phyloP scores from a whole-genome alignment of 148 eudicot species.

The Drosera capensis region DNA sequence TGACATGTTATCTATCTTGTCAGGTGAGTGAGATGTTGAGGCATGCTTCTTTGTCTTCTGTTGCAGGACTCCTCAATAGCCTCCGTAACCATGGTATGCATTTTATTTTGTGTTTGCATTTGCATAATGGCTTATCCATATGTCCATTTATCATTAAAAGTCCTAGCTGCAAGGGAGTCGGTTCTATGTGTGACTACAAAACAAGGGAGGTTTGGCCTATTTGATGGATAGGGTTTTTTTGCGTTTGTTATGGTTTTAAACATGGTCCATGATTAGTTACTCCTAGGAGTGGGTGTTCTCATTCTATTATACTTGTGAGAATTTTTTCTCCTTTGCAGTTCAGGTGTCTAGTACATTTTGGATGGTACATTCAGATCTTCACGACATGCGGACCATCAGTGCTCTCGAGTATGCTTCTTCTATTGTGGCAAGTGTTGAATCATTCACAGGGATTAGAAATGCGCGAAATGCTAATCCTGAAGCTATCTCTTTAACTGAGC shows the following conservation, averaged over 20 bases:
- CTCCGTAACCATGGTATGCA: not conserved
- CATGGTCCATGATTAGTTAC: too few relatives aligned
- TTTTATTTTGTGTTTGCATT: not conserved
- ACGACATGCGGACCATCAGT: constrained; percentile 35
- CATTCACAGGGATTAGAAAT: constrained; percentile 14
- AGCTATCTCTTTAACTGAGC: constrained; percentile 34
- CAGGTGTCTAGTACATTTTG: constrained; percentile 69
- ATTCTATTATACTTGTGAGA: too few relatives aligned
- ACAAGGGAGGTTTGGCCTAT: too few relatives aligned
- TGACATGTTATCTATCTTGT: not conserved
- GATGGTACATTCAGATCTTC: constrained; percentile 68
- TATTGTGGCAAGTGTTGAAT: constrained; percentile 54
- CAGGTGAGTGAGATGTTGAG: constrained; percentile 29
- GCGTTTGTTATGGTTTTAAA: too few relatives aligned
- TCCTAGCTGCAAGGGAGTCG: not conserved
- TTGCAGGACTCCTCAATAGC: not conserved
- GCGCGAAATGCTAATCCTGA: constrained; percentile 24
- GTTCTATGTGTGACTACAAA: too few relatives aligned
- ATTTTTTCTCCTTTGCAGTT: constrained; percentile 31
- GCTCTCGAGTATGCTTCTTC: constrained; percentile 70
- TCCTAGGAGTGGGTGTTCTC: too few relatives aligned
- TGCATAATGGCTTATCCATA: not conserved
- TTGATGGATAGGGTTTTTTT: too few relatives aligned
- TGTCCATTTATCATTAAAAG: not conserved
- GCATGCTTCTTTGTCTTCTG: not conserved